A percentile compares a stretch with the other conserved stretches of the same genome.
Conservation (phyloP, 371 early-diverging fungal genomes). For the Mortierella sp. region DNA sequence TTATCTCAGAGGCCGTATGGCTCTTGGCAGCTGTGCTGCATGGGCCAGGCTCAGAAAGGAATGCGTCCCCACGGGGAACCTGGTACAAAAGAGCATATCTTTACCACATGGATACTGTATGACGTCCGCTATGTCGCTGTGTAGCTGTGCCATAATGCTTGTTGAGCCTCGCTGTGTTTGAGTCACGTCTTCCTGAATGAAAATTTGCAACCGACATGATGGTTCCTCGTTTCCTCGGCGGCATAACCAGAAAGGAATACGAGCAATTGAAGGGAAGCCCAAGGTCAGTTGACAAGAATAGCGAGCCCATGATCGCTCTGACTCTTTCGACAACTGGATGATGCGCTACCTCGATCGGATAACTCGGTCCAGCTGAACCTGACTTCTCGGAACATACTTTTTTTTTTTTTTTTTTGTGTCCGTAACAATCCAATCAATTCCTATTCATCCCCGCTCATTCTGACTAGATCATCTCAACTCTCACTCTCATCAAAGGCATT, state of each 20-base stretch:
- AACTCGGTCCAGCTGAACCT: neutral
- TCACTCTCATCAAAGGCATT: neutral
- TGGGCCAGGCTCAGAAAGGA: slow-evolving; percentile 3
- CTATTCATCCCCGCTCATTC: neutral
- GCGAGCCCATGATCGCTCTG: too few species aligned
- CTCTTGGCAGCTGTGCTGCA: slow-evolving; percentile 2
- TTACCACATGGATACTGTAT: too few species aligned
- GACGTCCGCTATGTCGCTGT: too few species aligned
- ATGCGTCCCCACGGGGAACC: neutral
- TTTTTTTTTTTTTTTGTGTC: neutral
- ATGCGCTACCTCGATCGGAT: neutral
- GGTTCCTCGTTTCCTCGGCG: too few species aligned
- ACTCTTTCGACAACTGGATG: neutral
- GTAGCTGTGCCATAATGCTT: too few species aligned
- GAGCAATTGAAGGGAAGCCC: too few species aligned
- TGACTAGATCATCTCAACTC: neutral
- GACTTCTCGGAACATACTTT: neutral
- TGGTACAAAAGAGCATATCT: neutral
- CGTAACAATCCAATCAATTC: neutral
- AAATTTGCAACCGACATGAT: too few species aligned
- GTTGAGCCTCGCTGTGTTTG: too few species aligned
- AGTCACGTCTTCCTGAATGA: too few species aligned
- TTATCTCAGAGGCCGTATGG: neutral
- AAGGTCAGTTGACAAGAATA: too few species aligned
- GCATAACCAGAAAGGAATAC: too few species aligned